phyloP scores from a whole-genome alignment of 2,329 filamentous ascomycete species.

The Beauveria australis region DNA sequence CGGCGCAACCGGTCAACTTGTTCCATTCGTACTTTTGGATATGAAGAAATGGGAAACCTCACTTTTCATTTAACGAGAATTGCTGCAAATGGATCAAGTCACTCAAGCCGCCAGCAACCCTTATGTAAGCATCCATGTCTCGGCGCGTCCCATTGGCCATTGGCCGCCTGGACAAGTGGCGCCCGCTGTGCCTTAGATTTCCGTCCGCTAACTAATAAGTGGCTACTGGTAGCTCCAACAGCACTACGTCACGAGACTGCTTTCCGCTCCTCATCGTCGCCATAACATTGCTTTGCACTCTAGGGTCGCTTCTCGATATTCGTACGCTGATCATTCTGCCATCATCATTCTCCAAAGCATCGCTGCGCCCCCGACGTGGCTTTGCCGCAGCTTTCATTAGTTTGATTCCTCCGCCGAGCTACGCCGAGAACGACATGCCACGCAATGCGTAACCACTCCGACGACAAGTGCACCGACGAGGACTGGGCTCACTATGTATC shows the following conservation, averaged over 20 bases:
- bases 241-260: constrained; percentile 5
- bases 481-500: constrained; percentile 11
- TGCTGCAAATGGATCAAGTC: no score
- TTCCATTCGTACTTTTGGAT: neutral
- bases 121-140: neutral
- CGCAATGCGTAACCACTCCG: constrained; percentile 13
- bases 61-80: neutral
- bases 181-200: neutral
- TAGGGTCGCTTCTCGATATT: neutral
- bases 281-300: neutral
- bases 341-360: neutral
- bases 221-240: no score
- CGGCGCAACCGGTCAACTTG: neutral
- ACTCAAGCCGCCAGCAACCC: neutral
- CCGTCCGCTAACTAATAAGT: no score
- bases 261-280: neutral
- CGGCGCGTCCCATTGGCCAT: neutral
- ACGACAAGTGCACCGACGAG: constrained; percentile 17
- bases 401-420: neutral
- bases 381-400: neutral
- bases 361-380: neutral
- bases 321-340: neutral
- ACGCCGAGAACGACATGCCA: neutral
- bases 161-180: neutral
- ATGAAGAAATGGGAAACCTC: neutral